Conservation (phyloP, 83 land plant species). For the Isoetes engelmannii region DNA sequence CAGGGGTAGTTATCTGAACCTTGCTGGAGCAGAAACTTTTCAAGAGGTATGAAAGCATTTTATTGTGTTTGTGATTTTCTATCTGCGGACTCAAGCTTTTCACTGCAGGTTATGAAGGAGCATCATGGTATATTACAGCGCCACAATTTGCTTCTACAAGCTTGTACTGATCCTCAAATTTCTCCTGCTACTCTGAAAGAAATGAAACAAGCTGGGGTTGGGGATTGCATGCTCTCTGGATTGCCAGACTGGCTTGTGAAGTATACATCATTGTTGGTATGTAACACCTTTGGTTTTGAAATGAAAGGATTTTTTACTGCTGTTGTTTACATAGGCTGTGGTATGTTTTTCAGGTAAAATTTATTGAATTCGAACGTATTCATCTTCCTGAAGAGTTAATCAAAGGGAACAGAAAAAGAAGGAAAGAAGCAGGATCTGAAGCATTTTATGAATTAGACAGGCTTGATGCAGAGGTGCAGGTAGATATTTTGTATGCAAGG, state of each 20-base stretch:
- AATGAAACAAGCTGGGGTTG: slow-evolving; percentile 77
- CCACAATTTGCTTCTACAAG: slow-evolving; percentile 67
- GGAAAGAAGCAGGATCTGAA: slow-evolving; percentile 41
- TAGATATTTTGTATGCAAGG: slow-evolving; percentile 13
- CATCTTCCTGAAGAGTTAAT: slow-evolving; percentile 81
- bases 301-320: neutral
- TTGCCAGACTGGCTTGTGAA: slow-evolving; percentile 88
- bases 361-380: slow-evolving; percentile 69
- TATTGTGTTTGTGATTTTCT: neutral
- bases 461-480: slow-evolving; percentile 89
- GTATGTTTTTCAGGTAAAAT: slow-evolving; percentile 58
- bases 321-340: neutral
- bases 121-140: slow-evolving; percentile 80
- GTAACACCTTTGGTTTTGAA: slow-evolving; percentile 9
- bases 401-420: slow-evolving; percentile 60
- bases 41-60: slow-evolving; percentile 51
- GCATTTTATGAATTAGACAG: slow-evolving; percentile 50
- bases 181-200: slow-evolving; percentile 60
- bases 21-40: slow-evolving; percentile 78
- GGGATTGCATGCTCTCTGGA: slow-evolving; percentile 78
- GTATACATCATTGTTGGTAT: slow-evolving; percentile 86
- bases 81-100: no score
- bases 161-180: slow-evolving; percentile 59
- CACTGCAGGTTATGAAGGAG: slow-evolving; percentile 69
- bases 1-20: slow-evolving; percentile 90